These are phyloP conservation scores for Adansonia digitata DNA, from an alignment of 345 rosid genomes.

Conservation along the genomic window DNA sequence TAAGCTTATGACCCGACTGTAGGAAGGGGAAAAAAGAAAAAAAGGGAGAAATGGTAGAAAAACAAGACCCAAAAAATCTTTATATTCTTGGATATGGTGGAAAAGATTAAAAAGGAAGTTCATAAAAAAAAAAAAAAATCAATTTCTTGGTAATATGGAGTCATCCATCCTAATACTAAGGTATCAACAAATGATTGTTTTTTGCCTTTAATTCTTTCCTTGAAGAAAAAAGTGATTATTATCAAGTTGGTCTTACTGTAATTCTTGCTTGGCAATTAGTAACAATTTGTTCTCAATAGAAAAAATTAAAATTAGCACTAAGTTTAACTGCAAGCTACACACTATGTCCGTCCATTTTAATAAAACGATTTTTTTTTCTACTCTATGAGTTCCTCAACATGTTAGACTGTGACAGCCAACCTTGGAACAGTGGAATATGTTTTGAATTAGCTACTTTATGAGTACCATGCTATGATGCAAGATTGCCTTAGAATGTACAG, in stretches of 20 bases:
- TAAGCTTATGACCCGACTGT: background rate
- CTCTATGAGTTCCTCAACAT: background rate
- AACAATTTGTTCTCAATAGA: background rate
- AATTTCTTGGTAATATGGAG: background rate
- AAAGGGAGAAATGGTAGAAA: background rate
- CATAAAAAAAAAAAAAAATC: too few species aligned
- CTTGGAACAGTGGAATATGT: background rate
- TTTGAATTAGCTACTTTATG: background rate
- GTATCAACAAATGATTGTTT: background rate
- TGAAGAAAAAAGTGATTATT: background rate
- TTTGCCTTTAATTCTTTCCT: background rate
- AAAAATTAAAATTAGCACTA: background rate
- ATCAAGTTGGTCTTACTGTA: background rate
- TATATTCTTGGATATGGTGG: background rate
- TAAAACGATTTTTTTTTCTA: background rate
- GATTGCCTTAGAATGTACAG: background rate
- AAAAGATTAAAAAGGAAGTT: background rate
- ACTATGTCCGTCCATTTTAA: too few species aligned
- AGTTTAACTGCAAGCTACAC: background rate
- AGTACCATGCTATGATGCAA: background rate
- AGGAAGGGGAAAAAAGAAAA: too few species aligned
- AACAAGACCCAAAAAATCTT: background rate
- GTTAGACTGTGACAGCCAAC: too few species aligned
- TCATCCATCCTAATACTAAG: background rate
- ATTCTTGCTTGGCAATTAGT: background rate